A percentile compares a stretch with the other conserved stretches of the same genome.
phyloP scores from a whole-genome alignment of 257 asterid species.

The Knoxia roxburghii region DNA sequence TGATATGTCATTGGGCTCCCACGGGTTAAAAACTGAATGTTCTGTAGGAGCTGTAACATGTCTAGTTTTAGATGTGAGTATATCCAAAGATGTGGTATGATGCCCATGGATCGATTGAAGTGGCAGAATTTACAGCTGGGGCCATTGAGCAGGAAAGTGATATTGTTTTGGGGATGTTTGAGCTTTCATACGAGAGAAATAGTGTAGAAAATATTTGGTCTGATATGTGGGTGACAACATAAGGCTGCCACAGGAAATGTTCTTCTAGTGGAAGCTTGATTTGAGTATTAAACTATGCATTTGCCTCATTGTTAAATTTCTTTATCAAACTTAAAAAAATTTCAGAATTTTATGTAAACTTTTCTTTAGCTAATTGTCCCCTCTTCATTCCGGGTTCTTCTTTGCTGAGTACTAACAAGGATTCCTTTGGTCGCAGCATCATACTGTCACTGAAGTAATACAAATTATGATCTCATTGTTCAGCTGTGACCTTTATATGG shows the following conservation, averaged over 20 bases:
- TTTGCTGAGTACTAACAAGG: slow-evolving; percentile 3
- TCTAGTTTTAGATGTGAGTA: not conserved
- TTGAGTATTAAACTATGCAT: too few species aligned
- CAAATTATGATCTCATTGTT: slow-evolving; percentile 2
- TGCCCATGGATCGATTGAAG: not conserved
- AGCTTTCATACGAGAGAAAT: not conserved
- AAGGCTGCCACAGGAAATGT: not conserved
- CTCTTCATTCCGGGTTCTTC: too few species aligned
- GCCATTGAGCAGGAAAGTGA: not conserved
- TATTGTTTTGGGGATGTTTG: not conserved
- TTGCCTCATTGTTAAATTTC: not conserved
- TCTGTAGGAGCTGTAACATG: not conserved
- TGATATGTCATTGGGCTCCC: not conserved
- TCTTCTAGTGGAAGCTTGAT: not conserved
- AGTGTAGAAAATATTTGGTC: not conserved
- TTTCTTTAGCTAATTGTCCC: not conserved
- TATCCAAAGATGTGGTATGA: not conserved
- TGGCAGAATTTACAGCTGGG: not conserved
- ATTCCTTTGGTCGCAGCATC: slow-evolving; percentile 47
- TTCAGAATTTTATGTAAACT: not conserved
- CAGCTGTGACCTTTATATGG: not conserved
- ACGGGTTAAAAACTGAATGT: not conserved
- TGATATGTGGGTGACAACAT: not conserved
- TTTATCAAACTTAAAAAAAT: not conserved
- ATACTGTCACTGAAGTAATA: not conserved